phyloP scores from a whole-genome alignment of 2,329 filamentous ascomycete species.

The Trichoderma sp. region DNA sequence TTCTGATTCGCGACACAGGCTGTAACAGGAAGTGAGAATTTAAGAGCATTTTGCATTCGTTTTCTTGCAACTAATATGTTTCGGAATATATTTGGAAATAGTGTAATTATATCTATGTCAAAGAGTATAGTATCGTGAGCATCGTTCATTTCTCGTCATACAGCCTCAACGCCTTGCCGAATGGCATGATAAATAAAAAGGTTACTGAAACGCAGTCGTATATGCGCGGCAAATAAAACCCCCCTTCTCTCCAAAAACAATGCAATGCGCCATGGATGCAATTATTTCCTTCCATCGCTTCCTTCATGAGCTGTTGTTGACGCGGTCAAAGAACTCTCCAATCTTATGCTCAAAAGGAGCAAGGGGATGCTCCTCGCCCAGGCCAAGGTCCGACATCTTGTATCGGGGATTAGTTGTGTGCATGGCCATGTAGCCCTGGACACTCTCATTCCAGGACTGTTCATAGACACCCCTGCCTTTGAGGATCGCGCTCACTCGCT shows the following conservation, averaged over 20 bases:
- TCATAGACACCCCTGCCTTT: slow-evolving; percentile 8
- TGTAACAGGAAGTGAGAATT: not conserved
- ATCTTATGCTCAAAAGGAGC: slow-evolving; percentile 7
- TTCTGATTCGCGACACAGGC: not conserved
- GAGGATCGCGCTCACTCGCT: not conserved
- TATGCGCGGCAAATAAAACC: not conserved
- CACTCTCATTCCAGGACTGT: not conserved
- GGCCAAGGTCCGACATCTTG: not conserved
- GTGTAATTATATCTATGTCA: not conserved
- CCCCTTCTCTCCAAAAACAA: not conserved
- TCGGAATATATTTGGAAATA: not conserved
- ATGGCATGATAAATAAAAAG: not conserved
- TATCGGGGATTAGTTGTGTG: slow-evolving; percentile 11
- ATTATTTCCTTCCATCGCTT: not conserved
- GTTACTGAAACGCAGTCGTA: not conserved
- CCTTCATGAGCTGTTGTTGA: not conserved
- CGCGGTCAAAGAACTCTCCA: slow-evolving; percentile 1
- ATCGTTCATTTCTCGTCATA: not conserved
- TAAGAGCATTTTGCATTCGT: not conserved
- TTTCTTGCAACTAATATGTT: not conserved
- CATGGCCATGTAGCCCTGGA: slow-evolving; percentile 5
- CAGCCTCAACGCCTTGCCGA: not conserved
- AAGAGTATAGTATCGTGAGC: not conserved
- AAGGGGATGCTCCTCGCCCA: slow-evolving; percentile 1
- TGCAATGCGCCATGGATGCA: slow-evolving; percentile 1